A percentile compares a stretch with the other conserved stretches of the same genome.
Conservation (phyloP, 352 stramenopile species). For the Globisporangium spiculum region DNA sequence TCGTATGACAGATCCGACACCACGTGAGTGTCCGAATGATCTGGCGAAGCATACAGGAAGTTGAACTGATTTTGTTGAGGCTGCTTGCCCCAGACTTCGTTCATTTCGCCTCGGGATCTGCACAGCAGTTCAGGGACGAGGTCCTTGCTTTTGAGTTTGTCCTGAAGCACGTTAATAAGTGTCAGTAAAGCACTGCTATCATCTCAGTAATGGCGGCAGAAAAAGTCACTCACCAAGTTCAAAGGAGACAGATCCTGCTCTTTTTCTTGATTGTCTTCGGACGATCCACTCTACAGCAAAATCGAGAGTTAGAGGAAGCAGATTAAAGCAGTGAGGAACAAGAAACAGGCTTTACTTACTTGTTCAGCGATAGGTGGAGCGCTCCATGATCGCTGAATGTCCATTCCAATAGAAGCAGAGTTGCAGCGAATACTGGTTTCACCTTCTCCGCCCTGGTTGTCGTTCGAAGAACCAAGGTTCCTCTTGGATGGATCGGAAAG, state of each 20-base stretch:
- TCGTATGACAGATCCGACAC: slow-evolving; percentile 24
- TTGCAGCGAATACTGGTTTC: background rate
- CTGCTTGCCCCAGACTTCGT: slow-evolving; percentile 14
- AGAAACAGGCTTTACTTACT: slow-evolving; percentile 19
- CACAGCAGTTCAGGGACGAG: background rate
- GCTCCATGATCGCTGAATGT: slow-evolving; percentile 48
- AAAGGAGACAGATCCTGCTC: slow-evolving; percentile 20
- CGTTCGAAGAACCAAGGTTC: background rate
- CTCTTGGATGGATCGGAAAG: background rate
- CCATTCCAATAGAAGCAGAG: slow-evolving; percentile 15
- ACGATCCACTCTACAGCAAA: slow-evolving; percentile 6
- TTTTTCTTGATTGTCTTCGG: slow-evolving; percentile 44
- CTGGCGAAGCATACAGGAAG: slow-evolving; percentile 24
- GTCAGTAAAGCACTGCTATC: slow-evolving; percentile 9
- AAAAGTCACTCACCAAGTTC: slow-evolving; percentile 24
- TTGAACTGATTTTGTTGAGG: slow-evolving; percentile 4
- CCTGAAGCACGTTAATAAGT: slow-evolving; percentile 3
- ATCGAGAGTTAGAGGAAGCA: background rate
- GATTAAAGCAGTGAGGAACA: background rate
- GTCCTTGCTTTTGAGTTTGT: slow-evolving; percentile 7
- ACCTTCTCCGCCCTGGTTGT: slow-evolving; percentile 9
- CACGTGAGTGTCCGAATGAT: slow-evolving; percentile 25
- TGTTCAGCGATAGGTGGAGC: slow-evolving; percentile 37
- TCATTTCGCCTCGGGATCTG: background rate
- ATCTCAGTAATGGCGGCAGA: background rate